Base-by-base conservation (phyloP, 2,329 filamentous ascomycete species). In the Xylaria sp. region DNA sequence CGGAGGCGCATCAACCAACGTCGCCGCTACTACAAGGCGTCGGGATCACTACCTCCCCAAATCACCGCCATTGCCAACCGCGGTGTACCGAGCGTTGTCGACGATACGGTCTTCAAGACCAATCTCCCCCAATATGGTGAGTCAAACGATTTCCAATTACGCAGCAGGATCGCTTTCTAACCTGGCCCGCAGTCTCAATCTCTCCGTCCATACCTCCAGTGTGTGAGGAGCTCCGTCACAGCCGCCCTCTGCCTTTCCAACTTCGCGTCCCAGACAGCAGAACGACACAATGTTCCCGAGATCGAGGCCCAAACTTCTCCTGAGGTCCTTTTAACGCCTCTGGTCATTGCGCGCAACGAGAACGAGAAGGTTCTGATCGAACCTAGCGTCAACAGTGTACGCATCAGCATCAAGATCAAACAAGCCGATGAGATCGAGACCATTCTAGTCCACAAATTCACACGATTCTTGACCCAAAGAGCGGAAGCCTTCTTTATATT, bases 341-440 rank as follows among this genome's bases (percentile, higher is more conserved):
- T 99, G 73, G 94, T 92, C 34, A 90, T 99, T 75, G 92, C 95
- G 72, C 91, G 96, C 73, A 99, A 99, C 83, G 94, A 98, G 83
- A 97, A 98, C 81, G 96, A 99, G 87, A 91, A 92, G 76, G 95
- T 99, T 74, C 86, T 97, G 70, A 97, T 98, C 80, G 95, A 98
- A 84, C 94, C 96, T 63, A 96, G 93, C 81, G 92, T 98, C 84
- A 99, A 99, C 88, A 97, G 93, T 75, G 92, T 99, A 75, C 92
- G 96, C 76, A 92, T 99, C 78, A 97, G 94, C 88, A 97, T 99
- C 85, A 94, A 95, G 86, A 98, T 99, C 83, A 99, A 99, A 85
- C 96, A 99, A 86, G 96, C 96, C 71, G 96, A 99, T 82, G 96
- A 99, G 85, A 99, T 98, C 78, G 96, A 99, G 83, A 90, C 97